Percentiles rank a stretch among this genome's conserved stretches.
Evolutionary conservation across 164 flowering plant species (phyloP).

Genomic region (Stephania japonica): DNA sequence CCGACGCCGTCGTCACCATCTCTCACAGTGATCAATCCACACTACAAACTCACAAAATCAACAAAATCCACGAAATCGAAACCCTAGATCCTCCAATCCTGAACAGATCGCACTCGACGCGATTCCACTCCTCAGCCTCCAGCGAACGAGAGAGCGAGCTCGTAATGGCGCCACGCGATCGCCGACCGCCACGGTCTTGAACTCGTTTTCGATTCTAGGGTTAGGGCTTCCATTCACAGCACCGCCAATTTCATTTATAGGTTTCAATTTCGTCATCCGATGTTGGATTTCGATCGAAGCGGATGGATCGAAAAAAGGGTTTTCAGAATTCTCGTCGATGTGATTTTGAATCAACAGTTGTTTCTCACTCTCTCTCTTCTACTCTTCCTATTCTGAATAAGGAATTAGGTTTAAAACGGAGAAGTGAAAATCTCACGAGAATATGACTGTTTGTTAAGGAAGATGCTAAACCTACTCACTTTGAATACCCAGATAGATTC

Average conservation of each 20-base stretch:
- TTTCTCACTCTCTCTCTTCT: conserved; percentile 6
- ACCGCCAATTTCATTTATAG: conserved; percentile 16
- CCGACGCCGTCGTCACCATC: conserved; percentile 49
- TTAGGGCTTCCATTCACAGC: conserved; percentile 24
- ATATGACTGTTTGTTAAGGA: not conserved
- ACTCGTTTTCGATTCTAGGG: not conserved
- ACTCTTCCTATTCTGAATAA: not conserved
- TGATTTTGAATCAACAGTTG: conserved; percentile 13
- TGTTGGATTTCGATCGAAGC: not conserved
- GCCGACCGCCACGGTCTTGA: conserved; percentile 6
- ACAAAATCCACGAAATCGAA: not conserved
- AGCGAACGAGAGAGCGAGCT: conserved; percentile 13
- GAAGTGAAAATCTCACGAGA: conserved; percentile 3
- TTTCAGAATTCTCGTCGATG: not conserved
- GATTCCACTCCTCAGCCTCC: conserved; percentile 19
- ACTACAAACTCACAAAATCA: not conserved
- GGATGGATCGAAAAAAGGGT: conserved; percentile 10
- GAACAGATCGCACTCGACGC: not conserved
- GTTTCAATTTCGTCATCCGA: conserved; percentile 3
- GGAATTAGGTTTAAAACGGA: conserved; percentile 11
- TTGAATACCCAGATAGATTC: no score
- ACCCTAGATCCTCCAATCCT: not conserved
- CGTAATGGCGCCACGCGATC: conserved; percentile 18
- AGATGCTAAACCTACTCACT: no score
- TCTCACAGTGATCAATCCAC: not conserved